Conservation (phyloP, 139 green algal species). For the Axilococcus clingmanii region DNA sequence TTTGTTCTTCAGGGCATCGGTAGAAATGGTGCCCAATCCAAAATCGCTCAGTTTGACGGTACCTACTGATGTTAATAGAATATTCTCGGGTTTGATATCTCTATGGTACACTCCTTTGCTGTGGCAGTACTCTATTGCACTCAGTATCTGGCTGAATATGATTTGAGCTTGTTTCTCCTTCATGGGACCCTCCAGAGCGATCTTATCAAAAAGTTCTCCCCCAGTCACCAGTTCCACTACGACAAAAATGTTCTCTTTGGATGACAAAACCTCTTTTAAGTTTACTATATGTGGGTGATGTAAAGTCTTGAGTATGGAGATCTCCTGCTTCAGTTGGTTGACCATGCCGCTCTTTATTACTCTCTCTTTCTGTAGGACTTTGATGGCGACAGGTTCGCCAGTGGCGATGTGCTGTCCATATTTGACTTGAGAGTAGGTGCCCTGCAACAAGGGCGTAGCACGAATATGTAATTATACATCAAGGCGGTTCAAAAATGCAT, state of each 20-base stretch:
- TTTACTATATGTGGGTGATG: conserved; percentile 58
- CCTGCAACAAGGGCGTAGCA: conserved; percentile 14
- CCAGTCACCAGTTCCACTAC: conserved; percentile 67
- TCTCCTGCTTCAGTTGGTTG: conserved; percentile 49
- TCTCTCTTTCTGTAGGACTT: conserved; percentile 46
- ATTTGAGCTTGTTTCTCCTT: conserved; percentile 35
- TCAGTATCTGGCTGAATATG: conserved; percentile 58
- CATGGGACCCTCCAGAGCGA: conserved; percentile 40
- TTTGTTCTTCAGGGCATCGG: no score
- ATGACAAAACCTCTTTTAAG: conserved; percentile 57
- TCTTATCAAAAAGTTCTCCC: conserved; percentile 63
- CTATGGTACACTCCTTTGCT: conserved; percentile 25
- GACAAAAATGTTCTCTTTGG: conserved; percentile 55
- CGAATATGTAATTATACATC: not conserved
- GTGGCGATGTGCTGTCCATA: conserved; percentile 48
- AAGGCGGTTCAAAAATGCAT: not conserved
- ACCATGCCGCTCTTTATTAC: conserved; percentile 22
- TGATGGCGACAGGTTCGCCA: conserved; percentile 50
- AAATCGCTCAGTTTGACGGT: conserved; percentile 51
- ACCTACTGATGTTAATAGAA: conserved; percentile 35
- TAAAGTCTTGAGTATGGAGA: conserved; percentile 50
- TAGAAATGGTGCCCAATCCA: conserved; percentile 39
- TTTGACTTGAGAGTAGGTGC: conserved; percentile 62
- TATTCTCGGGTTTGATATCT: conserved; percentile 66
- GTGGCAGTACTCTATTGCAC: conserved; percentile 58